Base-by-base conservation (phyloP, 352 stramenopile species). In the Pythium guiyangense region DNA sequence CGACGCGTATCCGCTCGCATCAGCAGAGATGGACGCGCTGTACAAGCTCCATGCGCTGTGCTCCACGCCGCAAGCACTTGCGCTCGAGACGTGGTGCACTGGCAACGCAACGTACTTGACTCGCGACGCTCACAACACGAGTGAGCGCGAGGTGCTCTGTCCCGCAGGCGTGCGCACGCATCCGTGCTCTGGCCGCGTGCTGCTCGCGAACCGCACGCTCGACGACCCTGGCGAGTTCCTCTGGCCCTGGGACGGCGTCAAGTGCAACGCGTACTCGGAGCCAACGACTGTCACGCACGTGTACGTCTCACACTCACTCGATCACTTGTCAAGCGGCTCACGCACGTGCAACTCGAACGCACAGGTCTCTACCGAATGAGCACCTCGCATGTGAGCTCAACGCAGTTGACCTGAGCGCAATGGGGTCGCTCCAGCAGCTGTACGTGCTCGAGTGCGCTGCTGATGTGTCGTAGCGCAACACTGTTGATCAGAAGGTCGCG, bases 371-470 rank as follows among this genome's bases (percentile, higher is more conserved):
- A 31, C 60, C 75, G 53, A 59, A 57, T 17, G 65, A 90, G 39
- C 48, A 50, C 6, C 70, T 92, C 40, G 64, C 60, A 10, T 92
- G 82, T 29, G 63, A 69, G 1, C 50, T 92, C 22, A 57, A 73
- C 47, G 67, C 77, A 3, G 40, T 90, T 11, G 71, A 88, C 60
- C 60, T 92, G 18, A 85, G 79, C 34, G 52, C 71, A 20, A 86
- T 92, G 79, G 62, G 77, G 12, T 87, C 79, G n/a, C 70, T 92
- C 4, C 70, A 88, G 56, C 75, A 88, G 53, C 52, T 92, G 82
- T 88, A 60, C 63, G 78, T 73, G 27, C 17, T 46, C 9, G 15
- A 34, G 29, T 34, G 29, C 5, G 29, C 29, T 34, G 5, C 5
- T 9, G 29, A 34, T 6, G 29, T 9, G 29, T 10, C 29, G 29